Evolutionary conservation across 2,329 filamentous ascomycete species (phyloP), one percentile per base, ranked within the genome.

Genomic region (Rutstroemia sp.): DNA sequence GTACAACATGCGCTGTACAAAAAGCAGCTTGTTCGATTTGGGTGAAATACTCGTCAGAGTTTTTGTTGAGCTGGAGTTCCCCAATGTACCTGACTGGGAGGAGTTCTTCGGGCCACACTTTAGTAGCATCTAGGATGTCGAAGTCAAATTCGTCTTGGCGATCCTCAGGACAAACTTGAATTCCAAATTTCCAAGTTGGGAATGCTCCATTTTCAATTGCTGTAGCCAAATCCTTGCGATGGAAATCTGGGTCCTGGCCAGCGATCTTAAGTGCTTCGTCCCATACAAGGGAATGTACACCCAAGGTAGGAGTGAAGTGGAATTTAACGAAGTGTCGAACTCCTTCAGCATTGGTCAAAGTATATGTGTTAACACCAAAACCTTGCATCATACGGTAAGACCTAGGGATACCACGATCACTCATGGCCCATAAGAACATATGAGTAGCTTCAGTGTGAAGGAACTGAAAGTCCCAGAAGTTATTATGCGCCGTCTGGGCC

Each of bases 301-400:
- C 88, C 0, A 91, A 78, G 55, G 86, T 82, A 0, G 88, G 87
- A 0, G 82, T 90, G 65, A 80, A 91, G 68, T 86, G 82, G 68
- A 91, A 92, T 71, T 92, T 92, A 69, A 34, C 30, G 30, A 34
- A 34, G 9, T 34, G 30, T 34, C 30, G 30, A 34, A 34, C 30
- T 34, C 30, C 30, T 34, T 34, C 77, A 23, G 77, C 79, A 58
- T 90, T 90, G 59, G 77, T 75, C 2, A 91, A 76, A 0, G 81
- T 87, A 64, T 77, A 92, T 0, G 89, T 92, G 71, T 92, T 91
- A 63, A 92, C 88, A 54, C 88, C 88, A 57, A 92, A 92, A 0
- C 88, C 88, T 63, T 92, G 87, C 86, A 92, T 91, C 87, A 91
- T 91, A 23, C 88, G 83, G 71, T 78, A 91, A 0, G 85, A 89